Base-by-base conservation (phyloP, 768 basidiomycete species). In the Leucogyrophana mollusca region DNA sequence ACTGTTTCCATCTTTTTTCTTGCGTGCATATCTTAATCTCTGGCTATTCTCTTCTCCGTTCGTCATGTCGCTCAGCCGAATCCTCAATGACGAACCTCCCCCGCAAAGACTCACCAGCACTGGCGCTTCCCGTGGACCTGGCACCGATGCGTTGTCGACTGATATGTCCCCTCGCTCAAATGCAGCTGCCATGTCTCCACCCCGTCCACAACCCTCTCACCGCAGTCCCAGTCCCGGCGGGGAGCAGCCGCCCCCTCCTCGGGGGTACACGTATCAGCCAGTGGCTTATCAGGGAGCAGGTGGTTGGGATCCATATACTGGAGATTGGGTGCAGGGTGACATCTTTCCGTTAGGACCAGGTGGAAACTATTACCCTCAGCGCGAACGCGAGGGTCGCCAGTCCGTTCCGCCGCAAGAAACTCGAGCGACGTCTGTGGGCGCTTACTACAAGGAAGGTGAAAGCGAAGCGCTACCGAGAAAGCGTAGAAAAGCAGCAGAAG, bases 41-140 rank as follows among this genome's bases (percentile, higher is more conserved):
- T 33, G 30, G 45, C 44, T 51, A 38, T 39, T 37, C 34, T 6
- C 18, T 23, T 36, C 37, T 40, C 47, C 40, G 18, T 47, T 44
- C 35, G 57, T 50, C 66, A 90, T 90, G 87, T 89, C 87, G 41
- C 80, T 90, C 64, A 82, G 81, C 56, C 77, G 80, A 55, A 89
- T 90, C 51, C 81, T 90, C 68, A 90, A 90, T 69, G 81, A 88
- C 69, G 82, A 86, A 53, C 77, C 84, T 34, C 66, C 72, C 24
- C 62, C 72, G 37, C 49, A 55, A 30, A 58, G 65, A 46, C 64
- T 63, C 24, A 56, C 70, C 40, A 59, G 64, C 37, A 39, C 54
- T 34, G 44, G 40, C 18, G 45, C 52, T 46, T 36, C 54, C 24
- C 56, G 52, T 47, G 33, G 53, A 51, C 38, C 59, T 49, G 48